phyloP scores from a whole-genome alignment of 2,329 filamentous ascomycete genomes.

The Stachybotrys elegans region DNA sequence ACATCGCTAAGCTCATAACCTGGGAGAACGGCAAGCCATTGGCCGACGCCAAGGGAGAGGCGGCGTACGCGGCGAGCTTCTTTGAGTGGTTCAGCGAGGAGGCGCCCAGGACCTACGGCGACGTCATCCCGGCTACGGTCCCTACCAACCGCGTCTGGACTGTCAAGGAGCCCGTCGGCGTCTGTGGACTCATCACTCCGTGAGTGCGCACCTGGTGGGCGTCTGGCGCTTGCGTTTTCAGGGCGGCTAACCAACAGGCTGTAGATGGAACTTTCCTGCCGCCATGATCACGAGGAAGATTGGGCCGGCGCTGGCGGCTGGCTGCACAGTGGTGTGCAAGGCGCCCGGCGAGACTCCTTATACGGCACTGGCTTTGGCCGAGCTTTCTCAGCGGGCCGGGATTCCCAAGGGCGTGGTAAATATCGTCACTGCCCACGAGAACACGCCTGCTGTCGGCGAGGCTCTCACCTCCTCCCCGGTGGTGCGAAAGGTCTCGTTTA shows the following conservation, averaged over 20 bases:
- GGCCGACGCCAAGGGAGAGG: constrained; percentile 68
- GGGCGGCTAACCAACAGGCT: neutral
- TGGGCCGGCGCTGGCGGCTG: constrained; percentile 78
- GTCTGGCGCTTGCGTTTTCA: neutral
- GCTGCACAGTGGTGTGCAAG: constrained; percentile 91
- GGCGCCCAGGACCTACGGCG: constrained; percentile 68
- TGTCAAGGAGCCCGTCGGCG: constrained; percentile 77
- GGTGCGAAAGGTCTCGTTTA: constrained; percentile 90
- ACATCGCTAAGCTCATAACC: constrained; percentile 77
- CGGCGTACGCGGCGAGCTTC: constrained; percentile 68
- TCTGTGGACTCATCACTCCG: constrained; percentile 78
- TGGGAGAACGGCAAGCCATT: constrained; percentile 88
- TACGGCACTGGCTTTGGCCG: constrained; percentile 80
- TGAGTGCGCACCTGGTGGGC: constrained; percentile 20
- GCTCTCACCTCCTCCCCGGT: constrained; percentile 66
- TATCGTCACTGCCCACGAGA: constrained; percentile 72
- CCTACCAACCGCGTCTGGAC: constrained; percentile 72
- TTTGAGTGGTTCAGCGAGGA: constrained; percentile 81
- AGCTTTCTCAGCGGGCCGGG: constrained; percentile 80
- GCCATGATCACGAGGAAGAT: constrained; percentile 71
- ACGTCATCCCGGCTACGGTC: constrained; percentile 66
- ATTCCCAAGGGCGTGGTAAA: constrained; percentile 90
- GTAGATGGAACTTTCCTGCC: constrained; percentile 78
- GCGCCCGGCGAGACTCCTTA: constrained; percentile 89
- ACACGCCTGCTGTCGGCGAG: constrained; percentile 75